A percentile compares a stretch with the other conserved stretches of the same genome.
phyloP scores from a whole-genome alignment of 805 yeast species.

The Cyberlindnera saturnus region DNA sequence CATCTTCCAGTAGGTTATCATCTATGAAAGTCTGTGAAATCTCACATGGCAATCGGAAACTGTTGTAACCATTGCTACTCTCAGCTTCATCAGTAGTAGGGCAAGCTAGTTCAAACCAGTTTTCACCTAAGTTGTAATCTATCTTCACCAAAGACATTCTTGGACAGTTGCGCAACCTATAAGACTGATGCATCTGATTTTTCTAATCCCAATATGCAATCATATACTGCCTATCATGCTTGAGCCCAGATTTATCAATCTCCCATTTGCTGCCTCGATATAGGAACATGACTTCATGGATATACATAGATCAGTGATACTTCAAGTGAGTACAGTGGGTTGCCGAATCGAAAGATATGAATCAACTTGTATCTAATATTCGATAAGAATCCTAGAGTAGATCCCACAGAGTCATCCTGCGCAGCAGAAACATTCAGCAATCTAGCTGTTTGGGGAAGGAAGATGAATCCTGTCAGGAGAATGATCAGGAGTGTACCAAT shows the following conservation, averaged over 20 bases:
- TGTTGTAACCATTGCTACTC: background rate
- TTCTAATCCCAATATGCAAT: slow-evolving; percentile 16
- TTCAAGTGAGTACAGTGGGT: slow-evolving; percentile 5
- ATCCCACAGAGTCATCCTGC: slow-evolving; percentile 1
- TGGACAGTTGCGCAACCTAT: slow-evolving; percentile 13
- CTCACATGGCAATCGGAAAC: slow-evolving; percentile 16
- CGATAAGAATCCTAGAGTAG: background rate
- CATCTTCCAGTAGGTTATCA: slow-evolving; percentile 3
- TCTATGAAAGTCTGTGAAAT: slow-evolving; percentile 12
- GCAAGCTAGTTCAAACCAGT: slow-evolving; percentile 17
- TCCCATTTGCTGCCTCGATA: slow-evolving; percentile 12
- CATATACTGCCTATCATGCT: slow-evolving; percentile 19
- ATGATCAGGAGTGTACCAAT: background rate
- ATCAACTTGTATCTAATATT: slow-evolving; percentile 11
- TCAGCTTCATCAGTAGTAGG: slow-evolving; percentile 8
- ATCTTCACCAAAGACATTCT: slow-evolving; percentile 12
- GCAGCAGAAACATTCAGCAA: slow-evolving; percentile 3
- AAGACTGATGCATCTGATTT: slow-evolving; percentile 7
- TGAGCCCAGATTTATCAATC: slow-evolving; percentile 18
- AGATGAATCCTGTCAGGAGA: slow-evolving; percentile 1
- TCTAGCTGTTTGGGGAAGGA: slow-evolving; percentile 1
- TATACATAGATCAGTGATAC: slow-evolving; percentile 11
- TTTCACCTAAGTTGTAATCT: slow-evolving; percentile 9
- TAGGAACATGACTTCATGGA: slow-evolving; percentile 15
- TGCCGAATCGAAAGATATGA: slow-evolving; percentile 4